Conservation (phyloP, 208 protist species). For the Leishmania martiniquensis region DNA sequence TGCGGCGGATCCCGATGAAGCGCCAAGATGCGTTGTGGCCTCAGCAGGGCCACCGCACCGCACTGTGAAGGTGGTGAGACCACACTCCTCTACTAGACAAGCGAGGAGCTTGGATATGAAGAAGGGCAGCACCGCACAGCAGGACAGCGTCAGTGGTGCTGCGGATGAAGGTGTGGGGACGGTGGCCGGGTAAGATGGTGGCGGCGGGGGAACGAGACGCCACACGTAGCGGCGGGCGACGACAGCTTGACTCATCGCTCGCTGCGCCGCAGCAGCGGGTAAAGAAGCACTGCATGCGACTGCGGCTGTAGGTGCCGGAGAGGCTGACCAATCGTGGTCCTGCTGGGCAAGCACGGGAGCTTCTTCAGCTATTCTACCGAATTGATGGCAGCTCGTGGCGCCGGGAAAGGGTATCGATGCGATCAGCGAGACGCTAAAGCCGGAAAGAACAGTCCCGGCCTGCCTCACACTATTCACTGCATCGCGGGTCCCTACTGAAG, state of each 20-base stretch:
- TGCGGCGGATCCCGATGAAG: background rate
- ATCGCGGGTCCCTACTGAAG: constrained; percentile 6
- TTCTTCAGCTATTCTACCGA: constrained; percentile 36
- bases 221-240: constrained; percentile 33
- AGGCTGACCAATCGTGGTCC: background rate
- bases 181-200: background rate
- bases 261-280: background rate
- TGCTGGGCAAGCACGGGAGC: constrained; percentile 8
- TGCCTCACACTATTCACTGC: background rate
- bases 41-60: constrained; percentile 20
- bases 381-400: constrained; percentile 23
- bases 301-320: background rate
- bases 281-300: background rate
- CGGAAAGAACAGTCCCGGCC: background rate
- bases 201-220: constrained; percentile 26
- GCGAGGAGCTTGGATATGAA: constrained; percentile 41
- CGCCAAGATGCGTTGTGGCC: background rate
- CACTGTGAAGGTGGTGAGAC: constrained; percentile 31
- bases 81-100: constrained; percentile 38
- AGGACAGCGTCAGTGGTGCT: background rate
- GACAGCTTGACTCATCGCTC: background rate
- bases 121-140: constrained; percentile 37
- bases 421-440: constrained; percentile 39
- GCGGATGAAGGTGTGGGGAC: background rate
- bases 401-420: constrained; percentile 51